Base-by-base conservation (phyloP, 1,139 yeast species). In the Hemisphaericaspora xylanilytica region DNA sequence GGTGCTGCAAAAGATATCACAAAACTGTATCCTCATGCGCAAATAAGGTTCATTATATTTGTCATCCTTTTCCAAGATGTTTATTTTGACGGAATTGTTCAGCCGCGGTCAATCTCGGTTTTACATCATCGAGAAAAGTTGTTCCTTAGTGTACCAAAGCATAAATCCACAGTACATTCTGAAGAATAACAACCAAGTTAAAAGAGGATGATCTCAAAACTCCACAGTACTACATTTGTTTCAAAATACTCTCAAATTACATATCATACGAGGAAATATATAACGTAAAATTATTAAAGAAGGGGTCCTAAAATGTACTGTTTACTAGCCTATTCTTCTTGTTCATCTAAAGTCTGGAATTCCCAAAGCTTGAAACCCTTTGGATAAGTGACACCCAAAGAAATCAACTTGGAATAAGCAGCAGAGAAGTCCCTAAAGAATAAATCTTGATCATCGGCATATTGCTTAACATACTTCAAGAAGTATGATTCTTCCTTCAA, bases 331-430 rank as follows among this genome's bases (percentile, higher is more conserved):
- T 25, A 25, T 4, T 12, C 28, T 25, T 50, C 59, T 47, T 83
- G 90, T 44, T 83, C 90, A 35, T 82, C 89, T 46, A 84, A 65
- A 22, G 90, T 82, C 65, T 82, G 75, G 67, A 87, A 85, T 48
- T 57, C 59, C 55, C 66, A 71, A 40, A 62, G 69, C 53, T 70
- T 66, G 38, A 66, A 59, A 45, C 62, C 64, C 42, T 69, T 66
- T 11, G 81, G 79, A 60, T 71, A 86, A 29, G 68, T 63, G 36
- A 85, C 81, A 42, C 96, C 96, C 40, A 81, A 70, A 57, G 87
- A 95, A 42, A 88, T 55, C 54, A 88, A 68, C 54, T 77, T 84
- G 36, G 75, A 71, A 66, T 78, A 88, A 13, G 87, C 94, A 38
- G 62, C 61, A 21, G 86, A 64, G 59, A 86, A 88, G 57, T 86